phyloP scores from a whole-genome alignment of 768 basidiomycete species.

The Leucocoprinus birnbaumii region DNA sequence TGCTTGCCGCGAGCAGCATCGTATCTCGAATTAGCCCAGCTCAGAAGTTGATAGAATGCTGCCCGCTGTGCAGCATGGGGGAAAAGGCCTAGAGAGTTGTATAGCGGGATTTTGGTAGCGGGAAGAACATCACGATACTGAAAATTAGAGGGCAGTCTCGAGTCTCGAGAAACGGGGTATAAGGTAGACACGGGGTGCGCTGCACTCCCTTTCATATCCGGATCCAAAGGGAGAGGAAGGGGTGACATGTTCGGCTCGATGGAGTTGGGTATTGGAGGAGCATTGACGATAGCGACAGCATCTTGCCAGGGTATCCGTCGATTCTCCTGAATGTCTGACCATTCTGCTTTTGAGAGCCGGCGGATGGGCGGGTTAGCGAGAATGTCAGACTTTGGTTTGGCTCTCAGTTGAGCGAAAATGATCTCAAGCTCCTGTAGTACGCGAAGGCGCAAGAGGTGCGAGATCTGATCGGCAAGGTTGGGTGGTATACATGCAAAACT shows the following conservation, averaged over 20 bases:
- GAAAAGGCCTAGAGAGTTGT: constrained; percentile 65
- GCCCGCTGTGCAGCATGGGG: constrained; percentile 61
- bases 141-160: constrained; percentile 2
- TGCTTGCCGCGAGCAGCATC: background rate
- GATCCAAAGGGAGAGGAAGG: constrained; percentile 25
- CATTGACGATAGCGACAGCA: constrained; percentile 66
- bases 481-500: constrained; percentile 33
- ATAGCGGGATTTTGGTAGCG: constrained; percentile 49
- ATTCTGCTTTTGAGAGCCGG: constrained; percentile 63
- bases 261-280: constrained; percentile 59
- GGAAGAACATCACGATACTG: constrained; percentile 21
- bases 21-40: constrained; percentile 14
- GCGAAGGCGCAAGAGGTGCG: constrained; percentile 66
- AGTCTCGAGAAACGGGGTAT: constrained; percentile 14
- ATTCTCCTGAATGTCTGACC: constrained; percentile 42
- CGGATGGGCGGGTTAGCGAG: constrained; percentile 42
- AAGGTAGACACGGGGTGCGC: constrained; percentile 30
- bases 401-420: constrained; percentile 42
- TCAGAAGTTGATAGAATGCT: constrained; percentile 47
- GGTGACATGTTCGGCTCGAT: constrained; percentile 38
- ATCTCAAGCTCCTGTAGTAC: constrained; percentile 75
- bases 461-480: constrained; percentile 51
- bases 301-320: constrained; percentile 45
- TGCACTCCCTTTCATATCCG: constrained; percentile 12
- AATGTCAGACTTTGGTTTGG: constrained; percentile 15